These are phyloP conservation scores for Aspergillus sp. DNA, from an alignment of 2,329 filamentous ascomycete genomes.

Conservation along the genomic window DNA sequence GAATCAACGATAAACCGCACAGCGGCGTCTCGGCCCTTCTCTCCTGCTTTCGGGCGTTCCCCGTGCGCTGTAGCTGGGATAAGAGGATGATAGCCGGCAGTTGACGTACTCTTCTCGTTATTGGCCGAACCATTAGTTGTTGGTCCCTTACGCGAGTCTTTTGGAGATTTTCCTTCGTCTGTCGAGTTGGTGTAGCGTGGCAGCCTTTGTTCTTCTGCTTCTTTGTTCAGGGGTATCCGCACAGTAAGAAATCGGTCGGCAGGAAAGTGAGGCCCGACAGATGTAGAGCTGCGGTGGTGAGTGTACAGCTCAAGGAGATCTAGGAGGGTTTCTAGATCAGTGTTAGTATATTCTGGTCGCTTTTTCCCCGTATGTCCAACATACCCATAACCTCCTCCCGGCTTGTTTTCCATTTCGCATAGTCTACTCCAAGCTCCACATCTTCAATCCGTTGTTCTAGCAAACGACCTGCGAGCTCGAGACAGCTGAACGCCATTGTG, in stretches of 20 bases:
- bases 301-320: slow-evolving; percentile 92
- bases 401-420: slow-evolving; percentile 48
- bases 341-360: slow-evolving; percentile 25
- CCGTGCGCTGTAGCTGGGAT: slow-evolving; percentile 49
- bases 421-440: slow-evolving; percentile 51
- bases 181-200: slow-evolving; percentile 64
- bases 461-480: slow-evolving; percentile 77
- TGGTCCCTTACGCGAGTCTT: slow-evolving; percentile 9
- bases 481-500: slow-evolving; percentile 78
- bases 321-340: slow-evolving; percentile 69
- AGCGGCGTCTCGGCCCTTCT: slow-evolving; percentile 65
- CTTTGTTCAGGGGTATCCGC: slow-evolving; percentile 82
- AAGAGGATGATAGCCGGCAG: slow-evolving; percentile 36
- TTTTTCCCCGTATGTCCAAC: slow-evolving; percentile 29
- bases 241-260: slow-evolving; percentile 80
- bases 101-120: slow-evolving; percentile 16
- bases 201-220: slow-evolving; percentile 64
- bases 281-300: slow-evolving; percentile 73
- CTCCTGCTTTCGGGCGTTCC: slow-evolving; percentile 44
- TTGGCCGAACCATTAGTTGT: slow-evolving; percentile 19
- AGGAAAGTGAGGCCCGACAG: slow-evolving; percentile 69
- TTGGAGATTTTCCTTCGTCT: slow-evolving; percentile 26
- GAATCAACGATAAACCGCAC: slow-evolving; percentile 87
- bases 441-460: slow-evolving; percentile 55
- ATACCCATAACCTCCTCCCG: slow-evolving; percentile 50